Evolutionary conservation across 306 rosid species (phyloP), one percentile per base, ranked within the genome.

Genomic region (Arachis stenosperma): DNA sequence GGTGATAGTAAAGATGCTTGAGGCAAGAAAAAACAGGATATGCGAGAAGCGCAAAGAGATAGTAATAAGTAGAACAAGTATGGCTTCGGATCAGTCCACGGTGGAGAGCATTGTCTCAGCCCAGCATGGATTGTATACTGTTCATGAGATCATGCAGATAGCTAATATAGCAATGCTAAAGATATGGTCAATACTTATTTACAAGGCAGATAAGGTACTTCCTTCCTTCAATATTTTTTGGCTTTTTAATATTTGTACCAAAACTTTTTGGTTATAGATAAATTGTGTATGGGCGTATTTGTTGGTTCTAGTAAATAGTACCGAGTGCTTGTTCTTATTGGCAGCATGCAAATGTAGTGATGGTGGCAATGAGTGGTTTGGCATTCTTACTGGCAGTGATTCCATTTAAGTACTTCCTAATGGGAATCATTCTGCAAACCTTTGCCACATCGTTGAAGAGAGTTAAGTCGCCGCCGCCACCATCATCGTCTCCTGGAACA

Each of bases 71-170:
- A 80, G 77, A 64, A 9, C 74, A 8, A 79, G 65, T 61, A 80
- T 70, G 50, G 77, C 84, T 57, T 81, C 93, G 3, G 90, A 95
- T 37, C 84, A 77, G 77, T 78, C 84, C 46, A 84, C 95, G 1
- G 78, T 90, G 84, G 97, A 88, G 58, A 91, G 84, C 87, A 83
- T 95, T 15, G 96, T 91, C 78, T 84, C 93, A 2, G 98, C 97
- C 71, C 99, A 91, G 67, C 90, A 87, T 3, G 89, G 97, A 47
- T 36, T 91, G 36, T 84, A 87, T 75, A 87, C 84, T 53, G 81
- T 78, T 54, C 90, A 86, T 52, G 93, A 91, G 80, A 69, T 84
- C 78, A 80, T 86, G 81, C 88, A 82, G 82, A 75, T 47, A 14
- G 88, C 92, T 36, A 91, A 91, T 78, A 82, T 95, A 69, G 78